Conservation (phyloP, 805 yeast species). For the Ogataea allantospora region DNA sequence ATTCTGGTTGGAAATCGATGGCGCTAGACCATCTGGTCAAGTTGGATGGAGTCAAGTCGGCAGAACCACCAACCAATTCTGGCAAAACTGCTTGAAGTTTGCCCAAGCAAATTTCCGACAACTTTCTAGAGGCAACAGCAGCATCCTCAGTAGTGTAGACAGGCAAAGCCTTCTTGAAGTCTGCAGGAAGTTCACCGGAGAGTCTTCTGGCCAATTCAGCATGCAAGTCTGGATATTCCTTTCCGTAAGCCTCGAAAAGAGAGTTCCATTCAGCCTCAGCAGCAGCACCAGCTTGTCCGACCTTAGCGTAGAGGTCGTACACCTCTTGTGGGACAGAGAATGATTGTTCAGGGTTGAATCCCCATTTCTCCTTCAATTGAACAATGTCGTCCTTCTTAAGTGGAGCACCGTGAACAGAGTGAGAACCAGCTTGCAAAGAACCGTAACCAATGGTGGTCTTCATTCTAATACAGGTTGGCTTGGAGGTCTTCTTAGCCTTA, state of each 20-base stretch:
- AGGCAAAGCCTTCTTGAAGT: conserved; percentile 80
- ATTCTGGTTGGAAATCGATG: conserved; percentile 88
- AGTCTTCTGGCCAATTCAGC: conserved; percentile 80
- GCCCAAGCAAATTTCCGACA: conserved; percentile 77
- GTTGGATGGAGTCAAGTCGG: conserved; percentile 96
- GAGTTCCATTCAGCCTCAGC: conserved; percentile 75
- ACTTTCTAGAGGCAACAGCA: conserved; percentile 91
- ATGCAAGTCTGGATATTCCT: conserved; percentile 74
- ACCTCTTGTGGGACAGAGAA: conserved; percentile 86
- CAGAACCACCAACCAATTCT: conserved; percentile 95
- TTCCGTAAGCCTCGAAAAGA: conserved; percentile 56
- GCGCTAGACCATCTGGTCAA: conserved; percentile 84
- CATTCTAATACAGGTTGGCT: conserved; percentile 88
- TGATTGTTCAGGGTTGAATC: conserved; percentile 81
- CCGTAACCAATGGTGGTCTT: conserved; percentile 95
- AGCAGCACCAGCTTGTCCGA: conserved; percentile 60
- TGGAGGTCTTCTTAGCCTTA: conserved; percentile 75
- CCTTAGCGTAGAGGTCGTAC: conserved; percentile 60
- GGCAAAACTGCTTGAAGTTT: conserved; percentile 66
- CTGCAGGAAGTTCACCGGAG: conserved; percentile 71
- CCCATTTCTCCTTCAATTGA: conserved; percentile 79
- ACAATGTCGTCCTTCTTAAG: conserved; percentile 88
- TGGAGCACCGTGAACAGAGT: conserved; percentile 95
- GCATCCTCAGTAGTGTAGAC: conserved; percentile 71
- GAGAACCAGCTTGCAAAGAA: conserved; percentile 80